Evolutionary conservation across 169 alveolate genomes (phyloP).

Genomic region (Cryptosporidium meleagridis): DNA sequence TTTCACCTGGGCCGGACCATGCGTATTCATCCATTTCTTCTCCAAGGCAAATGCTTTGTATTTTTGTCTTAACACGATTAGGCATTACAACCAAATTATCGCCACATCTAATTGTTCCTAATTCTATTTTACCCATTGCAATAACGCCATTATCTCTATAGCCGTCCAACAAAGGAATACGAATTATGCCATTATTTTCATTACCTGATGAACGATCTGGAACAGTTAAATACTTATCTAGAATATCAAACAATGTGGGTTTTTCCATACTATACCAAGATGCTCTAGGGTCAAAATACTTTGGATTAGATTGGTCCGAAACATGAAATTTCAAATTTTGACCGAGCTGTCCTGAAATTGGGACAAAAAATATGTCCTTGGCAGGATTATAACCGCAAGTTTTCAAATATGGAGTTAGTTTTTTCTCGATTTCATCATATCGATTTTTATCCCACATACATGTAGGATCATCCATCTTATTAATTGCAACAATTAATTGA

Average conservation of each 20-base stretch:
- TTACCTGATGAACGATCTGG: slow-evolving; percentile 62
- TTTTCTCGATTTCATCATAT: slow-evolving; percentile 85
- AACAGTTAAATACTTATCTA: slow-evolving; percentile 77
- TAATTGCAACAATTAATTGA: slow-evolving; percentile 95
- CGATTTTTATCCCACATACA: slow-evolving; percentile 95
- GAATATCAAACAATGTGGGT: slow-evolving; percentile 88
- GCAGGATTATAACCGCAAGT: slow-evolving; percentile 90
- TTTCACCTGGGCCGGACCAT: slow-evolving; percentile 93
- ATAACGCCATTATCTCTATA: slow-evolving; percentile 91
- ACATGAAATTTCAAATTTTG: slow-evolving; percentile 91
- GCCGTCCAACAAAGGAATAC: slow-evolving; percentile 92
- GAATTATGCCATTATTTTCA: slow-evolving; percentile 84
- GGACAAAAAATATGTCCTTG: slow-evolving; percentile 92
- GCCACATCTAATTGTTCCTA: slow-evolving; percentile 84
- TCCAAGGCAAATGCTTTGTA: slow-evolving; percentile 83
- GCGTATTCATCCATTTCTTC: slow-evolving; percentile 89
- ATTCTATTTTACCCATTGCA: slow-evolving; percentile 93
- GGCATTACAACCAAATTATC: slow-evolving; percentile 90
- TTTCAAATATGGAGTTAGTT: slow-evolving; percentile 90
- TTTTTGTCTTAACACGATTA: slow-evolving; percentile 85
- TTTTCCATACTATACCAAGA: slow-evolving; percentile 82
- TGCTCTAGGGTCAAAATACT: slow-evolving; percentile 76
- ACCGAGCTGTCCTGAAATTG: slow-evolving; percentile 97
- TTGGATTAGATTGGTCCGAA: slow-evolving; percentile 76
- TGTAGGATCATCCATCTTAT: slow-evolving; percentile 99